Base-by-base conservation (phyloP, 208 protist species). In the Trypanosomatidae sp. region DNA sequence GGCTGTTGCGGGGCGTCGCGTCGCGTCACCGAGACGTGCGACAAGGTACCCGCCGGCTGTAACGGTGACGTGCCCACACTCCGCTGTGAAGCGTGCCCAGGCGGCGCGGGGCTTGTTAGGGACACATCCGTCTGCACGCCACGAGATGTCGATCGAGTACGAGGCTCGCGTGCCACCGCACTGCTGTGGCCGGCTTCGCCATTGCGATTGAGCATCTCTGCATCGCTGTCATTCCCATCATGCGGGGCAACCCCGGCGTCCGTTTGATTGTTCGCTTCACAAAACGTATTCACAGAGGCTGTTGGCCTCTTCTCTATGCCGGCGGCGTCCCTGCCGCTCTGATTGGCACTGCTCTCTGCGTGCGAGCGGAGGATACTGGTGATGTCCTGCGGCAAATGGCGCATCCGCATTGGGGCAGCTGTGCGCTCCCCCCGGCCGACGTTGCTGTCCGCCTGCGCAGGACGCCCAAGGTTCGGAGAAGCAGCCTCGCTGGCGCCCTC, bases 41-140 rank as follows among this genome's bases (percentile, higher is more conserved):
- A 64, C 12, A 55, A 43, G 3, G 44, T 17, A 7, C 46, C 25
- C 25, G 66, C 73, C 39, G 52, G 73, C n/a, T 85, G 72, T 66
- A 90, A 85, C 17, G 87, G 87, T 28, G 87, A 92, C 47, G 84
- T 92, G 50, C 75, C 87, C 28, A 87, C 55, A 67, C 71, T 87
- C 50, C 76, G 70, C 36, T 80, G 76, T 19, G n/a, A n/a, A 3
- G n/a, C 25, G 19, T 39, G 43, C 33, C 53, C 36, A 7, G 47
- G 6, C 10, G 19, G 33, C n/a, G 49, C 3, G 46, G 47, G 62
- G 19, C 36, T 47, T 1, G 36, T 53, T 36, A 69, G 10, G 8
- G 39, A 36, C 25, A 68, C 65, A 3, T 83, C 73, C 22, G 88
- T 90, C 77, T 92, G 88, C 46, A 92, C 83, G 6, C 85, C 88